A percentile compares a stretch with the other conserved stretches of the same genome.
Evolutionary conservation across 2,329 filamentous ascomycete genomes (phyloP).

Genomic region (Fusarium albidum): DNA sequence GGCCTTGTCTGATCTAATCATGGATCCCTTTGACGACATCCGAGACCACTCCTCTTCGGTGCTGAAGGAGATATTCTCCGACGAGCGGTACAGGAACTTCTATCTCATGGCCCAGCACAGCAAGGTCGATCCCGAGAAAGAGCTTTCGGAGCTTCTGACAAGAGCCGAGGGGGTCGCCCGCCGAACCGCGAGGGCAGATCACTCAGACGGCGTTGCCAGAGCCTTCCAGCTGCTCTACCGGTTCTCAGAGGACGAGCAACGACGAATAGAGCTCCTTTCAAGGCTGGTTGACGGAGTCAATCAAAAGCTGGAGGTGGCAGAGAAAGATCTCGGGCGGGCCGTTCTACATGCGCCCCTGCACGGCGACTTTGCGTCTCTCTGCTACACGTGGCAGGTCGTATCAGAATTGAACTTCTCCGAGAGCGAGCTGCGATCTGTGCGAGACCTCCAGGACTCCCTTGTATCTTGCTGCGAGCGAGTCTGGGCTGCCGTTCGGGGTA

Average conservation of each 20-base stretch:
- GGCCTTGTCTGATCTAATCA: conserved; percentile 77
- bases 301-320: conserved; percentile 68
- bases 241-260: conserved; percentile 56
- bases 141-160: conserved; percentile 57
- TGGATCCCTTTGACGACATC: conserved; percentile 95
- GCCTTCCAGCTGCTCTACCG: conserved; percentile 74
- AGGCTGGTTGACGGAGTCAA: conserved; percentile 69
- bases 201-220: conserved; percentile 89
- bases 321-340: conserved; percentile 70
- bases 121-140: conserved; percentile 28
- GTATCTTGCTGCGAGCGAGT: conserved; percentile 70
- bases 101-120: conserved; percentile 23
- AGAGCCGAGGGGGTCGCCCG: conserved; percentile 67
- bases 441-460: conserved; percentile 61
- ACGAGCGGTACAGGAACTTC: conserved; percentile 44
- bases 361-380: conserved; percentile 73
- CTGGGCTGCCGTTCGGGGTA: conserved; percentile 78
- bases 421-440: conserved; percentile 47
- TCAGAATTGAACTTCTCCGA: conserved; percentile 51
- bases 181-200: conserved; percentile 83
- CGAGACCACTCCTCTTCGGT: conserved; percentile 65
- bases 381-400: conserved; percentile 63
- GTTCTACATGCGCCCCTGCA: conserved; percentile 74
- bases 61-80: conserved; percentile 58
- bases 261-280: conserved; percentile 61